Evolutionary conservation across 1,284 basidiomycete genomes (phyloP).

Genomic region (Irpex sp.): DNA sequence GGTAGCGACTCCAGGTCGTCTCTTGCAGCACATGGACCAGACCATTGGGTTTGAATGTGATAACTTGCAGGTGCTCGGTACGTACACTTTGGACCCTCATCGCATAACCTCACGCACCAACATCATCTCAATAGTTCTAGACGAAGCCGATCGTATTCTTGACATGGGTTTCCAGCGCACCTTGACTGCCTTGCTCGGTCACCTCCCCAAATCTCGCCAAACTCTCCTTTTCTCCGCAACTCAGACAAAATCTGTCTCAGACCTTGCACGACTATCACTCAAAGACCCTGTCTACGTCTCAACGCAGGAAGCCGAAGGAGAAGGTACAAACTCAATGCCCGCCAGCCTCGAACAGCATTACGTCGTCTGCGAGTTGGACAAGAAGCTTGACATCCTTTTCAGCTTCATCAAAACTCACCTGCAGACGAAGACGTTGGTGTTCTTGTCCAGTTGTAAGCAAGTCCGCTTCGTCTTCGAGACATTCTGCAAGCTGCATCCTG

Average conservation of each 20-base stretch:
- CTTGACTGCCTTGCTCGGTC: conserved; percentile 84
- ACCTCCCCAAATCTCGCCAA: conserved; percentile 83
- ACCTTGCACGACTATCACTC: conserved; percentile 87
- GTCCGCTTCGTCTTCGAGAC: conserved; percentile 96
- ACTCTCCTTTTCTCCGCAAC: conserved; percentile 97
- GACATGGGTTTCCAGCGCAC: conserved; percentile 95
- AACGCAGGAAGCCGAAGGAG: conserved; percentile 41
- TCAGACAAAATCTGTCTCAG: conserved; percentile 86
- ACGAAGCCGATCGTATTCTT: conserved; percentile 94
- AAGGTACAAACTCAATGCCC: conserved; percentile 40
- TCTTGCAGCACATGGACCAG: conserved; percentile 98
- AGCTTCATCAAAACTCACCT: conserved; percentile 94
- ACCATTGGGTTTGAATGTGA: conserved; percentile 92
- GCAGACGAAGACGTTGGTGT: conserved; percentile 89
- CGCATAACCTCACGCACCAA: background rate
- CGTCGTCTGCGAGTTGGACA: conserved; percentile 76
- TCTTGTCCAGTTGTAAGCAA: conserved; percentile 95
- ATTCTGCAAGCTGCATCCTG: conserved; percentile 93
- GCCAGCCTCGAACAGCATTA: conserved; percentile 89
- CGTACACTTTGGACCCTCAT: conserved; percentile 20
- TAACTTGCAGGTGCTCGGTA: conserved; percentile 87
- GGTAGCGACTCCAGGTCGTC: conserved; percentile 91
- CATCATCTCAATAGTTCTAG: conserved; percentile 59
- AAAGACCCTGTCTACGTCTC: conserved; percentile 80
- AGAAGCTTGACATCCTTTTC: conserved; percentile 91